phyloP scores from a whole-genome alignment of 2,329 filamentous ascomycete species.

The Fusarium nurragi region DNA sequence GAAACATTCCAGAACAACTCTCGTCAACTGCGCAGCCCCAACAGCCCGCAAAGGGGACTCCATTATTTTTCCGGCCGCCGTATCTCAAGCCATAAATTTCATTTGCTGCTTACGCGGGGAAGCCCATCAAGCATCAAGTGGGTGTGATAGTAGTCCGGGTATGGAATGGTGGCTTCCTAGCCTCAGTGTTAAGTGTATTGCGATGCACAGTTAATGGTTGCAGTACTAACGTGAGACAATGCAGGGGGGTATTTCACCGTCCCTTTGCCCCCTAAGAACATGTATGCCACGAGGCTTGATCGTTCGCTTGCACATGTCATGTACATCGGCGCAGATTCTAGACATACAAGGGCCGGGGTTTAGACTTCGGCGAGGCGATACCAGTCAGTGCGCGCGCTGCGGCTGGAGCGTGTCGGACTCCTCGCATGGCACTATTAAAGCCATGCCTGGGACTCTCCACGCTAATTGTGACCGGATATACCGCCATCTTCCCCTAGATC shows the following conservation, averaged over 20 bases:
- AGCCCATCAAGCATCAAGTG: too few species aligned
- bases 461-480: not conserved
- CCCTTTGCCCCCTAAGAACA: not conserved
- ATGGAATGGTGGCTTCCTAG: constrained; percentile 27
- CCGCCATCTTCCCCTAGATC: not conserved
- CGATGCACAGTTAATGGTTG: too few species aligned
- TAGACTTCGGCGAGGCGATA: not conserved
- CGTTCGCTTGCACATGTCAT: not conserved
- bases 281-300: constrained; percentile 5
- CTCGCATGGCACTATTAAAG: not conserved
- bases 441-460: not conserved
- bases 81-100: constrained; percentile 6
- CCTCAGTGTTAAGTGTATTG: too few species aligned
- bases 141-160: too few species aligned
- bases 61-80: not conserved
- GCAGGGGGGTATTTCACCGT: not conserved
- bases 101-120: not conserved
- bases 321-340: not conserved
- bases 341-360: not conserved
- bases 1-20: not conserved
- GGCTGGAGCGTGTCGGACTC: not conserved
- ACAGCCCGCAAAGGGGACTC: not conserved
- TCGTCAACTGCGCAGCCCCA: not conserved
- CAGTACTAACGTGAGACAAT: not conserved
- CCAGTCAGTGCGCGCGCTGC: not conserved